phyloP scores from a whole-genome alignment of 352 stramenopile species.

The Phytopythium litorale region DNA sequence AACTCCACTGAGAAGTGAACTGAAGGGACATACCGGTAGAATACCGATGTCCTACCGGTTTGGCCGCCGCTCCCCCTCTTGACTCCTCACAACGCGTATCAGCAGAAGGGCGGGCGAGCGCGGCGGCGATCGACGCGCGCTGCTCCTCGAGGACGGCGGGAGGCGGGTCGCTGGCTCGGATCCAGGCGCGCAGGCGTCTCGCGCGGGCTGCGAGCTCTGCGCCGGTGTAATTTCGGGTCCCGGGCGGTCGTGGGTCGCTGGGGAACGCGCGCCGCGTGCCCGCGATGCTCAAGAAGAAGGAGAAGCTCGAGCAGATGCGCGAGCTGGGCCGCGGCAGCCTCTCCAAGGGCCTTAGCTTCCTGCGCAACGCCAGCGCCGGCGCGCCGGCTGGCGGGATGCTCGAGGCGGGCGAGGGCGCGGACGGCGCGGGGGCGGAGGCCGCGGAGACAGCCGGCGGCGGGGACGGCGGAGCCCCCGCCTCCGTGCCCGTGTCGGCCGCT shows the following conservation, averaged over 20 bases:
- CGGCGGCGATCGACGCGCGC: neutral
- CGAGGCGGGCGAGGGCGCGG: slow-evolving; percentile 12
- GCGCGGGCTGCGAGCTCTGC: neutral
- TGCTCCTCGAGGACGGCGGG: neutral
- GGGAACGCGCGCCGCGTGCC: neutral
- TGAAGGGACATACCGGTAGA: too few relatives aligned
- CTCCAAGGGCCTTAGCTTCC: slow-evolving; percentile 76
- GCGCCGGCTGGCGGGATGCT: slow-evolving; percentile 14
- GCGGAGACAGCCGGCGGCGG: neutral
- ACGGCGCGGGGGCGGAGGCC: slow-evolving; percentile 5
- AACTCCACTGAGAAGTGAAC: too few relatives aligned
- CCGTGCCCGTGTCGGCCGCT: slow-evolving; percentile 10
- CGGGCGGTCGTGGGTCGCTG: neutral
- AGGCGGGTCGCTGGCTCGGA: neutral
- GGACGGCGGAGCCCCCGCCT: neutral
- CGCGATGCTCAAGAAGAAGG: slow-evolving; percentile 80
- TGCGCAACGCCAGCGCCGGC: slow-evolving; percentile 39
- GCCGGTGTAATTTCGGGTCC: neutral
- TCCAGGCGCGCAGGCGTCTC: neutral
- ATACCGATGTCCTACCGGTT: too few relatives aligned
- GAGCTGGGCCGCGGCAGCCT: slow-evolving; percentile 73
- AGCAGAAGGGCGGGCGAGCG: neutral
- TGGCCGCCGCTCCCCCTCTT: too few relatives aligned
- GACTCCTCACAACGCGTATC: too few relatives aligned
- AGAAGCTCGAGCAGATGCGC: slow-evolving; percentile 88